Base-by-base conservation (phyloP, 2,329 filamentous ascomycete species). In the Curvularia hawaiiensis region DNA sequence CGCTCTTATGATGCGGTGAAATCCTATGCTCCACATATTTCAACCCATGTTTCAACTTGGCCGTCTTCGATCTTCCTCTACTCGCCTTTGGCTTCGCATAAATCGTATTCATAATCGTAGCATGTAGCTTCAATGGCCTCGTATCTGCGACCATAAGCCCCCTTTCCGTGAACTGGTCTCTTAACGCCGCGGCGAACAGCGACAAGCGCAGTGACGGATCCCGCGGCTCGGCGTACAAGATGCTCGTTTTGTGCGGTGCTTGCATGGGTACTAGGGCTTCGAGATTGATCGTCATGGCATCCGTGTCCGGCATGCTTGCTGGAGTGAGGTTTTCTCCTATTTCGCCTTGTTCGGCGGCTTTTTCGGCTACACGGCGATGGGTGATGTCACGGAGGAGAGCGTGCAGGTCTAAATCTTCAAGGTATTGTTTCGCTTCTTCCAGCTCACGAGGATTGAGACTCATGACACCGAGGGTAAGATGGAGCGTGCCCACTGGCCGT, bases 381-480 rank as follows among this genome's bases (percentile, higher is more conserved):
- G 60, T 67, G 30, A 66, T 63, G 47, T 65, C 58, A 5, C 63
- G 66, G 3, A 72, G 61, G 0, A 71, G 49, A 4, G 18, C 33
- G 10, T 58, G 48, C 3, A 85, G 60, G 63, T 86, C 78, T 0
- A 86, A 66, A 0, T 69, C 71, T 11, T 77, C 58, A 0, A 87
- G 63, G 47, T 62, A 64, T 1, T 43, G 35, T n/a, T 50, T 63
- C 0, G 84, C 86, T 30, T 77, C 74, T 0, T 80, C 67, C 2
- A 88, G 61, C 1, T 77, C 74, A 45, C 83, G 80, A 3, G 80
- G 75, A 2, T 79, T 80, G 3, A 97, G 83, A 62, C 84, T 89
- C 90, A 97, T 93, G 1, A 96, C 90, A 0, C 92, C 93, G 0
- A 97, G 81, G 0, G 93, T 97, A 3, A 96, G 79, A 76, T 98